Conservation (phyloP, 306 rosid genomes). For the Cicer judaicum region DNA sequence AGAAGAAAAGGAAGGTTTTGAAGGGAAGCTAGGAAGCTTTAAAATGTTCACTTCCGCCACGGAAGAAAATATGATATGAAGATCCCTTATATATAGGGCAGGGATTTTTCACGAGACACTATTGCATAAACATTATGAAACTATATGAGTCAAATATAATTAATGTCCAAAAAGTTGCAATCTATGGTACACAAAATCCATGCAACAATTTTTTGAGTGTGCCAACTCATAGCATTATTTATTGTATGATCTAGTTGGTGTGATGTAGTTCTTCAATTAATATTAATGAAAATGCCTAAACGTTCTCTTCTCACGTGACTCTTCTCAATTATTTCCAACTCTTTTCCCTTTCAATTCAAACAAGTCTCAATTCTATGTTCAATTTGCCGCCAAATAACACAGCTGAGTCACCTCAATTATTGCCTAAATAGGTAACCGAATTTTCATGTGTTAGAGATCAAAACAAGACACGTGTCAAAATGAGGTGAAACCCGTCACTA, state of each 20-base stretch:
- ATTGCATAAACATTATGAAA: background rate
- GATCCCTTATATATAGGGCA: constrained; percentile 58
- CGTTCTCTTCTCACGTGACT: constrained; percentile 53
- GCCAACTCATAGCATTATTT: constrained; percentile 58
- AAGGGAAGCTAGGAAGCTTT: constrained; percentile 28
- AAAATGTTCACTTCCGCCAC: constrained; percentile 49
- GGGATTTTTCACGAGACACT: background rate
- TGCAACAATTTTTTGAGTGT: constrained; percentile 45
- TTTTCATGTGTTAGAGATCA: constrained; percentile 44
- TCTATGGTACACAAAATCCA: constrained; percentile 40
- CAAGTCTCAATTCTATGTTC: background rate
- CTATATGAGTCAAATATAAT: background rate
- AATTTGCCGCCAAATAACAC: constrained; percentile 38
- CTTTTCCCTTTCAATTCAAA: background rate
- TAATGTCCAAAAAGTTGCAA: constrained; percentile 36
- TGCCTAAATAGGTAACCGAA: constrained; percentile 40
- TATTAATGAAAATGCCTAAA: constrained; percentile 23
- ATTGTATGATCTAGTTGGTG: constrained; percentile 48
- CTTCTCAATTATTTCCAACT: constrained; percentile 41
- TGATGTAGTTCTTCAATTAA: constrained; percentile 52
- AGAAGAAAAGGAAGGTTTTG: constrained; percentile 38
- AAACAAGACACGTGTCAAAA: constrained; percentile 44
- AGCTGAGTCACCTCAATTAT: constrained; percentile 39
- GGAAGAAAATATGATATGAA: constrained; percentile 16
- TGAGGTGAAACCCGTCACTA: constrained; percentile 32